Base-by-base conservation (phyloP, 2,329 filamentous ascomycete species). In the Aspergillus sp. region DNA sequence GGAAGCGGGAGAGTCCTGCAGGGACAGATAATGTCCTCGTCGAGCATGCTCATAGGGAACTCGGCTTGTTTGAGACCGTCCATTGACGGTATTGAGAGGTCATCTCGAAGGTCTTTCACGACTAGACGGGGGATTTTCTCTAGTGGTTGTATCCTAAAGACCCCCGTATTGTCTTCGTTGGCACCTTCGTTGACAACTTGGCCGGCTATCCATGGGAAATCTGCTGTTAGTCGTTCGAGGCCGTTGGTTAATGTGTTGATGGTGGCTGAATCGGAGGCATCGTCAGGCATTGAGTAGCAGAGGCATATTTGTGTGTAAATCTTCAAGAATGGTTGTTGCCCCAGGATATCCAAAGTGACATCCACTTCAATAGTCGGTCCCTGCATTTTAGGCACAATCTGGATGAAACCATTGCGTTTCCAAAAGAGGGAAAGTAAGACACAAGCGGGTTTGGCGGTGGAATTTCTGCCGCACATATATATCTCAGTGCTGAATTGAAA, bases 21-120 rank as follows among this genome's bases (percentile, higher is more conserved):
- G 0, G 75, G 70, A 1, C 70, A 69, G 47, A 78, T 54, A 5
- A 68, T 33, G 15, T 57, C 55, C 53, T 76, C 76, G 42, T 77
- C 71, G 4, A 81, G 63, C 70, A 80, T 73, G 25, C 55, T 55
- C 47, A 77, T 68, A 0, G 78, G 76, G 27, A 73, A 79, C 0
- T 61, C 53, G 1, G 68, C 65, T 7, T 58, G 44, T 32, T 60
- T 55, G 15, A 79, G 55, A 0, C 53, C 56, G 2, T 68, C 57
- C 60, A 76, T 69, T 0, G 65, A 68, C 0, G 72, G 67, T 3
- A 66, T 55, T 2, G 57, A 56, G 1, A 59, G 22, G 32, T 73
- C 64, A 39, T 63, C 19, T 10, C 66, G 60, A n/a, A 73, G 57
- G 49, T 80, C 72, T 52, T 72, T 75, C 12, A 77, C 53, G 3